Conservation (phyloP, 176 grass and related monocot genomes). For the Triticum urartu region DNA sequence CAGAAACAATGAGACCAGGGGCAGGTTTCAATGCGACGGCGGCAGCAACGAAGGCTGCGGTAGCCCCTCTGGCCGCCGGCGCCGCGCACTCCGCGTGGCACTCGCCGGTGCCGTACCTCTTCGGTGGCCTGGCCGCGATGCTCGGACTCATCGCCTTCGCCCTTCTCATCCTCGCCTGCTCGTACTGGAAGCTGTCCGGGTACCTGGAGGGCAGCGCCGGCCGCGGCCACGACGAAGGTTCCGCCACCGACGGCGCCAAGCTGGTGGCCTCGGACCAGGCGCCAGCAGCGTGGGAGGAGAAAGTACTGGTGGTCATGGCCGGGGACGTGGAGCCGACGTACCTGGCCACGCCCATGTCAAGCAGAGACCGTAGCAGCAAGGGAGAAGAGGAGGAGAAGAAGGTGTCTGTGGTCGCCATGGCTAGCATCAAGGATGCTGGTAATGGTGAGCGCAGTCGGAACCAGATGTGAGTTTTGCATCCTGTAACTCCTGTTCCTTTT, state of each 20-base stretch:
- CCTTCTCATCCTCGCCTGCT: slow-evolving; percentile 91
- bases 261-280: slow-evolving; percentile 19
- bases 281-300: slow-evolving; percentile 65
- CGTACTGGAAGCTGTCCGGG: slow-evolving; percentile 92
- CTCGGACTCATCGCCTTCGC: slow-evolving; percentile 89
- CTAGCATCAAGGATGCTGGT: slow-evolving; percentile 16
- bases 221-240: slow-evolving; percentile 8
- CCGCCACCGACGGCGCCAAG: slow-evolving; percentile 30
- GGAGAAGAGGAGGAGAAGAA: slow-evolving; percentile 33
- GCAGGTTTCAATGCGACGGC: slow-evolving; percentile 64
- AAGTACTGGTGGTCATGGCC: slow-evolving; percentile 96
- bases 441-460: slow-evolving; percentile 55
- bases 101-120: slow-evolving; percentile 95
- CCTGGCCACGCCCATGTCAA: slow-evolving; percentile 84
- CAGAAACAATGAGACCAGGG: slow-evolving; percentile 70
- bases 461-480: slow-evolving; percentile 47
- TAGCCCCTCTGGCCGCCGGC: slow-evolving; percentile 10
- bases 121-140: slow-evolving; percentile 89
- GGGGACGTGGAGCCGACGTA: slow-evolving; percentile 88
- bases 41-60: slow-evolving; percentile 29
- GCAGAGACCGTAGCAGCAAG: slow-evolving; percentile 46
- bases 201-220: slow-evolving; percentile 52
- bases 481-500: slow-evolving; percentile 1
- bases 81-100: slow-evolving; percentile 76
- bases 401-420: slow-evolving; percentile 31